Evolutionary conservation across 2,329 filamentous ascomycete genomes (phyloP), one percentile per base, ranked within the genome.

Genomic region (Ophiosphaerella narmari): DNA sequence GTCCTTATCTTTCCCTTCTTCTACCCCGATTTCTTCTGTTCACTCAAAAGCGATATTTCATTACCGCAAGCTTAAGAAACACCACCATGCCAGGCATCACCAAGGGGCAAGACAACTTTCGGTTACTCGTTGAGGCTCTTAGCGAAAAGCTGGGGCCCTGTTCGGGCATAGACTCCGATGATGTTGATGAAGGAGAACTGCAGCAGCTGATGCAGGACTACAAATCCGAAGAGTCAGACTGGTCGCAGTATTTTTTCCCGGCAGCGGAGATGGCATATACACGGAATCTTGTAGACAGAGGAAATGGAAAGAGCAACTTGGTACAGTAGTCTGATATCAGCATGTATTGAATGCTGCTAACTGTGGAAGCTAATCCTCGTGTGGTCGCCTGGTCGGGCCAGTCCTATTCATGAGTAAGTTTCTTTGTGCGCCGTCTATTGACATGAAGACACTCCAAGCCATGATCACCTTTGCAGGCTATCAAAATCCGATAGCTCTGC

Each of bases 241-340:
- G 92, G 92, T 69, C 76, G 45, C 80, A 79, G 55, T 96, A 90
- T 74, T 89, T 89, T 24, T 82, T 93, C 62, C 82, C 81, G n/a
- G 88, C 96, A 65, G 62, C 76, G 14, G 85, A 80, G 56, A 80
- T 86, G 63, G 82, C 83, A 1, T 97, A 96, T 72, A 96, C 92
- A 11, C 79, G 92, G 47, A 96, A 96, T 68, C 82, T 96, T 4
- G 91, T 97, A 38, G 90, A 96, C 66, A 88, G 91, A 68, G 90
- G 91, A 2, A 96, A 96, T 62, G 91, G 86, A 51, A 90, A 89
- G 73, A 86, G 85, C 66, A 90, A 90, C 64, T 72, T 90, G 70
- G 86, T 89, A 75, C 67, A 82, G 74, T 45, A 24, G 16, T 24
- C 32, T n/a, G 1, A 12, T 26, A 11, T n/a, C 14, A 42, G 13